A percentile compares a stretch with the other conserved stretches of the same genome.
Conservation (phyloP, 108 stramenopile genomes). For the Stephanodiscus minutulus region DNA sequence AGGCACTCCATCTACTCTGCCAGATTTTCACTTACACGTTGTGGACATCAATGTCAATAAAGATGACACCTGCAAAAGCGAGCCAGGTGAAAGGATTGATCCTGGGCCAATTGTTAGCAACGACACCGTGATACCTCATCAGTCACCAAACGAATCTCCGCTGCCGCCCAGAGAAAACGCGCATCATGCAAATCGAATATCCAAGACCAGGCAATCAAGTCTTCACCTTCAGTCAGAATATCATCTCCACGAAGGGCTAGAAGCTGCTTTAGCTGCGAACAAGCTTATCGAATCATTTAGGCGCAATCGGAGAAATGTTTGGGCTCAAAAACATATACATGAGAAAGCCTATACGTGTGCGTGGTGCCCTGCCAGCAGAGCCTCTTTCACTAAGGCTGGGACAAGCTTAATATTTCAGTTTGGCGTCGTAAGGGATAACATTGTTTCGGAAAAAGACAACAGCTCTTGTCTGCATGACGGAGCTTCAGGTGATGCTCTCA, state of each 20-base stretch:
- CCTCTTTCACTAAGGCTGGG: neutral
- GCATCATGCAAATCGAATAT: neutral
- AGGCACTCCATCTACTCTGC: neutral
- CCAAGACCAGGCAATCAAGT: neutral
- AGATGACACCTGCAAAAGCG: neutral
- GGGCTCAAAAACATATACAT: constrained; percentile 1
- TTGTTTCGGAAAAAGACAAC: neutral
- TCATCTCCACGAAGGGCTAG: constrained; percentile 21
- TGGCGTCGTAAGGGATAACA: constrained; percentile 7
- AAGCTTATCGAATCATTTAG: constrained; percentile 24
- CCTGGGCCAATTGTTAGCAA: neutral
- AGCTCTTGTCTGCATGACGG: neutral
- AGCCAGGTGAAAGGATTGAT: neutral
- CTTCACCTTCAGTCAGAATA: too few species aligned
- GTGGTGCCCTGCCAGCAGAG: constrained; percentile 30
- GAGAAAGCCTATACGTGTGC: constrained; percentile 14
- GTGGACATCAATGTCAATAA: neutral
- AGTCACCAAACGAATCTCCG: neutral
- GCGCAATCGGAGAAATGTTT: constrained; percentile 31
- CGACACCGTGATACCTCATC: neutral
- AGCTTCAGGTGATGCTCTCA: constrained; percentile 58
- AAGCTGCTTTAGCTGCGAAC: constrained; percentile 29
- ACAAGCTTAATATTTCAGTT: neutral
- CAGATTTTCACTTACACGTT: neutral
- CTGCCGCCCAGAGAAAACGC: neutral